Base-by-base conservation (phyloP, 1,284 basidiomycete species). In the Porogramme epimiltina region DNA sequence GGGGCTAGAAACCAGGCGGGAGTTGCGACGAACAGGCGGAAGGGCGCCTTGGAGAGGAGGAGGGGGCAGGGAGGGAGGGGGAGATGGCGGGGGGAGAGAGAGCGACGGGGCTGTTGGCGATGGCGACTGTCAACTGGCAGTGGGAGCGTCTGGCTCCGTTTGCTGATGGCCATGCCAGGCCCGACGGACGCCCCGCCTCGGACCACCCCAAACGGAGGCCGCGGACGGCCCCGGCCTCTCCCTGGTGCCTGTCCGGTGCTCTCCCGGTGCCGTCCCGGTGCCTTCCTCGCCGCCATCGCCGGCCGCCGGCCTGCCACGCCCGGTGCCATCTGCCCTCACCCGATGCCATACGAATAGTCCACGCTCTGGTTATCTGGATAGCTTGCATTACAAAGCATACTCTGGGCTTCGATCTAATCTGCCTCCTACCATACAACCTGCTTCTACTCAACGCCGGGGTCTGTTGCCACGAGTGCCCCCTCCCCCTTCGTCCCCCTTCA, bases 61-160 rank as follows among this genome's bases (percentile, higher is more conserved):
- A 37, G 25, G 52, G 19, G 45, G 40, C 46, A 45, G 45, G 55
- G 54, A 51, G 46, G 49, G 48, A 49, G 44, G 48, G 54, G 52
- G 47, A 57, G 59, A 58, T 48, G 58, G 57, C 43, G 42, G 47
- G 53, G 54, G 45, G 50, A 47, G 51, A 51, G 50, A 46, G 56
- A 50, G 52, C 54, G 45, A 52, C 44, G 54, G 49, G 58, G 28
- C 28, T 31, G 28, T 31, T 31, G 28, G 54, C 56, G 62, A 63
- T 59, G 58, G 60, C 53, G 60, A 63, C 58, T 47, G 59, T 57
- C 61, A 56, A 52, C 56, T 55, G 55, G 51, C 43, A 50, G 41
- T 53, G 53, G 49, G 52, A 55, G 45, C 48, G 51, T 51, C 28
- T 13, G n/a, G n/a, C n/a, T n/a, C n/a, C n/a, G n/a, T n/a, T n/a